These are phyloP conservation scores for Panaeolus cyanescens DNA, from an alignment of 768 basidiomycete genomes.

Conservation along the genomic window DNA sequence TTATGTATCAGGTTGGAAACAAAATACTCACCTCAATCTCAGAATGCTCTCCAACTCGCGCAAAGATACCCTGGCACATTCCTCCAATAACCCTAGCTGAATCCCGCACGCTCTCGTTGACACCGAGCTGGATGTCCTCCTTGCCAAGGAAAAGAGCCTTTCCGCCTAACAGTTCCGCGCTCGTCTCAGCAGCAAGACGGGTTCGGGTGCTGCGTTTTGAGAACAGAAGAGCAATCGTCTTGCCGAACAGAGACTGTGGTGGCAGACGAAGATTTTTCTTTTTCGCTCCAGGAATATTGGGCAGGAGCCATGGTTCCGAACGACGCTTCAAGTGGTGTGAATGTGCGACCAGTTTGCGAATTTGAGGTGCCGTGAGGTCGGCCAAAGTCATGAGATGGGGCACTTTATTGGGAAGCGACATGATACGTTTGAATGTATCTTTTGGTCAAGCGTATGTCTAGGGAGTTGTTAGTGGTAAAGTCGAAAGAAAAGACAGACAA, in stretches of 20 bases:
- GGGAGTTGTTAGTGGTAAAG: background rate
- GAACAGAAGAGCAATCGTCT: constrained; percentile 88
- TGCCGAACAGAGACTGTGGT: constrained; percentile 75
- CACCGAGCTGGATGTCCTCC: constrained; percentile 94
- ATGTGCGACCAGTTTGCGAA: constrained; percentile 63
- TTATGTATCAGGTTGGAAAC: too few species aligned
- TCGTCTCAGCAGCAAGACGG: constrained; percentile 85
- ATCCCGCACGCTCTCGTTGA: constrained; percentile 88
- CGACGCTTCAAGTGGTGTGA: constrained; percentile 65
- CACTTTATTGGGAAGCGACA: constrained; percentile 18
- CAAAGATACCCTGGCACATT: constrained; percentile 97
- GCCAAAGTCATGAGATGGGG: constrained; percentile 90
- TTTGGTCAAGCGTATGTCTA: background rate
- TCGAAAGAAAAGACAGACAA: background rate
- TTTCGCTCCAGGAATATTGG: constrained; percentile 39
- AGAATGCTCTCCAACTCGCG: constrained; percentile 88
- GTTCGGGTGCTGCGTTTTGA: constrained; percentile 94
- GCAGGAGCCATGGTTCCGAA: constrained; percentile 68
- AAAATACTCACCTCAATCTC: constrained; percentile 80
- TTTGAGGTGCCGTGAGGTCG: constrained; percentile 79
- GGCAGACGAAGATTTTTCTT: constrained; percentile 53
- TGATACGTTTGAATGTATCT: background rate
- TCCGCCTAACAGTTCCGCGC: constrained; percentile 78
- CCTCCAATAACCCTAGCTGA: constrained; percentile 87
- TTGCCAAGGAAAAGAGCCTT: constrained; percentile 86